A percentile compares a stretch with the other conserved stretches of the same genome.
phyloP scores from a whole-genome alignment of 2,329 filamentous ascomycete genomes.

The Colletotrichum incanum region DNA sequence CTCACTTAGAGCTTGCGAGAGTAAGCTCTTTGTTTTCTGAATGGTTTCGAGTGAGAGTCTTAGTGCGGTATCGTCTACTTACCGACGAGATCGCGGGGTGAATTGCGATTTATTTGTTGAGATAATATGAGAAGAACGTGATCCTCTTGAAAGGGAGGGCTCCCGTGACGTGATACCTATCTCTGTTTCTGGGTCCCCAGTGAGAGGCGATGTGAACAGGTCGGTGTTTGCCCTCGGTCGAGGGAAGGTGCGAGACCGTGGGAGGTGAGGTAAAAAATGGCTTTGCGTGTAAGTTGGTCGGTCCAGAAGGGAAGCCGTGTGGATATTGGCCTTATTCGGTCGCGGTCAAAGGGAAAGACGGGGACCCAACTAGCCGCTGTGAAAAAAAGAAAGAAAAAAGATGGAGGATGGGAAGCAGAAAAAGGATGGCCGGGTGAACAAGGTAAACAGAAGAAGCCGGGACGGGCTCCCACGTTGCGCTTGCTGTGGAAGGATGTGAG shows the following conservation, averaged over 20 bases:
- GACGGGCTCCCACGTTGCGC: no score
- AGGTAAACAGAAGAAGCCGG: background rate
- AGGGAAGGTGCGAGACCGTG: background rate
- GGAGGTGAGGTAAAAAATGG: conserved; percentile 7
- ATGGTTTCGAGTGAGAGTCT: background rate
- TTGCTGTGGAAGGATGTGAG: background rate
- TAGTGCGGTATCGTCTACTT: background rate
- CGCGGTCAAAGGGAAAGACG: background rate
- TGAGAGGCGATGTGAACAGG: background rate
- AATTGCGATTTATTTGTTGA: background rate
- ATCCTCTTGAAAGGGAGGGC: background rate
- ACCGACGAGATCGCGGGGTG: background rate
- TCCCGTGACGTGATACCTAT: no score
- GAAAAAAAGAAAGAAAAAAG: background rate
- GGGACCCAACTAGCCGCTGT: background rate
- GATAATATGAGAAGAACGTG: background rate
- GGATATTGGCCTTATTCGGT: background rate
- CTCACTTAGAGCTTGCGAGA: background rate
- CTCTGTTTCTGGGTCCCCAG: background rate
- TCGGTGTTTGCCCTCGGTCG: background rate
- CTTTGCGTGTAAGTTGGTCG: background rate
- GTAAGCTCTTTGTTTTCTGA: background rate
- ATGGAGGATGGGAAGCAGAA: no score
- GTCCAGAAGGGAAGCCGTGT: conserved; percentile 7
- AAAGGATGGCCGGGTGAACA: background rate